Evolutionary conservation across 208 protist genomes (phyloP), one percentile per base, ranked within the genome.

Genomic region (Leishmania martiniquensis): DNA sequence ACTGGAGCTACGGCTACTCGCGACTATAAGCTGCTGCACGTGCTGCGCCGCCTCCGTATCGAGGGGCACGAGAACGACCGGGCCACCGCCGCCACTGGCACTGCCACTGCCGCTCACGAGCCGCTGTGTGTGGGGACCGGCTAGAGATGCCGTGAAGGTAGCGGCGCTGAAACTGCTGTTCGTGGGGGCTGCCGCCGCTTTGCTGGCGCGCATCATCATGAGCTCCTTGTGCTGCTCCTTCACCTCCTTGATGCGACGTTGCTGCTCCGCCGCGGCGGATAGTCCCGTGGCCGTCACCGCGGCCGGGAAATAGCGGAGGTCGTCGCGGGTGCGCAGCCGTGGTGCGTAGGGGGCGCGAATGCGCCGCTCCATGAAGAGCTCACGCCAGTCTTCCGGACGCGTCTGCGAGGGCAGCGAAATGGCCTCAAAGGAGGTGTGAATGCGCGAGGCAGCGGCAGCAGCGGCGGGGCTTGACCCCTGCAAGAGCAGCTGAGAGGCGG

Each of bases 271-370:
- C 0, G 86, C 84, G 37, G 86, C 90, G 65, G 85, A 93, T 32
- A 90, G 73, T 0, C 93, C 93, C 4, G 84, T 93, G 13, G 93
- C 93, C 22, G 93, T 97, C 37, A 96, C 88, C 0, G 94, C 94
- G 22, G 74, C 45, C 17, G 94, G 94, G 75, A 97, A 97, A 84
- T 95, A 97, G 55, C 89, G 85, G 62, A 97, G 75, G 82, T 97
- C 94, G 69, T 97, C 94, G n/a, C 77, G 66, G 2, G 92, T 86
- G 73, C 88, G 87, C 52, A 96, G 85, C 3, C 84, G 89, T 9
- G 94, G 94, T 22, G 88, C 51, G 83, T 93, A 97, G 32, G 85
- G 75, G n/a, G 92, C 80, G 39, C 65, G 75, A 12, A 97, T 84
- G 25, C 75, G 60, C 13, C 78, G 62, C 32, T 85, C 67, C 34